Evolutionary conservation across 2,329 filamentous ascomycete genomes (phyloP).

Genomic region (Ceratocystis papillata): DNA sequence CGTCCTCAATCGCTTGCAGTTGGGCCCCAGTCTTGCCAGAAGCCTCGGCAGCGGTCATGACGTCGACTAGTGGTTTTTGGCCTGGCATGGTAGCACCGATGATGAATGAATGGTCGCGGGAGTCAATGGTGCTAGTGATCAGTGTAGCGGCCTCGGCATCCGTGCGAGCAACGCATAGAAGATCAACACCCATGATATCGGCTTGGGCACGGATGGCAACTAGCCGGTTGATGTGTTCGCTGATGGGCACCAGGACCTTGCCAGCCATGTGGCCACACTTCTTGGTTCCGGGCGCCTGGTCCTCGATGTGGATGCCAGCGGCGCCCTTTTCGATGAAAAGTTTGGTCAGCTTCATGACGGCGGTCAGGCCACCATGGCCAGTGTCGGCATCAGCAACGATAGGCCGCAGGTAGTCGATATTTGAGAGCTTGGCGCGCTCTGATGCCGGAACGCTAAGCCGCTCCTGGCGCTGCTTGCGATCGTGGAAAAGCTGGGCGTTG

Average conservation of each 20-base stretch:
- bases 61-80: conserved; percentile 73
- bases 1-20: conserved; percentile 85
- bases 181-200: conserved; percentile 91
- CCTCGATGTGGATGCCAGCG: conserved; percentile 96
- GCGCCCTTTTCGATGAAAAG: conserved; percentile 94
- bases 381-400: conserved; percentile 97
- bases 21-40: conserved; percentile 68
- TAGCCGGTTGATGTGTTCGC: conserved; percentile 94
- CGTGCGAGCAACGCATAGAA: conserved; percentile 84
- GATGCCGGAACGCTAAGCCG: conserved; percentile 65
- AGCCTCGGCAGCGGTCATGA: conserved; percentile 78
- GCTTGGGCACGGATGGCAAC: conserved; percentile 95
- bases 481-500: conserved; percentile 98
- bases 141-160: conserved; percentile 96
- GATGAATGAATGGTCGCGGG: conserved; percentile 90
- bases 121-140: conserved; percentile 92
- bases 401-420: conserved; percentile 86
- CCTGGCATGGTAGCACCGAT: conserved; percentile 76
- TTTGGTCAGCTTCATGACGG: conserved; percentile 98
- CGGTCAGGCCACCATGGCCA: conserved; percentile 92
- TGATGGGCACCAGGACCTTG: conserved; percentile 92
- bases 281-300: conserved; percentile 96
- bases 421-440: conserved; percentile 60
- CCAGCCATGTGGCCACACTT: conserved; percentile 99
- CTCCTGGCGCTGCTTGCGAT: conserved; percentile 96